Percentiles rank a stretch among this genome's conserved stretches.
Evolutionary conservation across 192 early-diverging fungal genomes (phyloP).

Genomic region (Umbelopsis vinacea): DNA sequence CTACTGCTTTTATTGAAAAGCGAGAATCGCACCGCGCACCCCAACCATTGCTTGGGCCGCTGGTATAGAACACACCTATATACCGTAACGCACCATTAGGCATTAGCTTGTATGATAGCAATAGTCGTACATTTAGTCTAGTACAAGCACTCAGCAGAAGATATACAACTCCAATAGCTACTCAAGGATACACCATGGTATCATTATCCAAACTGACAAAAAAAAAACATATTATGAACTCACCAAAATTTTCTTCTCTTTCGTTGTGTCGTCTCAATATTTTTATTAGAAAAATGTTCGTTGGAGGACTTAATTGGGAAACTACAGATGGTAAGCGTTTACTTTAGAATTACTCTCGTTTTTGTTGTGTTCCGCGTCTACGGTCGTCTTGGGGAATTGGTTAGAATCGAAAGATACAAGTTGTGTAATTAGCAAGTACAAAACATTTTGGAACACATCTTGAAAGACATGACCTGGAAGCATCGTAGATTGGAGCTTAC

Average conservation of each 20-base stretch:
- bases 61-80: too few relatives aligned
- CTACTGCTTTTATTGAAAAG: too few relatives aligned
- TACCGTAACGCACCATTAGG: not conserved
- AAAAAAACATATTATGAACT: slow-evolving; percentile 18
- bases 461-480: too few relatives aligned
- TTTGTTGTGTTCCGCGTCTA: not conserved
- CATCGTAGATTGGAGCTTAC: not conserved
- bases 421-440: slow-evolving; percentile 28
- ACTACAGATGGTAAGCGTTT: slow-evolving; percentile 78
- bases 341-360: not conserved
- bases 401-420: not conserved
- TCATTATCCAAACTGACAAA: slow-evolving; percentile 15
- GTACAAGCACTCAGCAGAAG: slow-evolving; percentile 16
- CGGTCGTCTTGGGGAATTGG: not conserved
- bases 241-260: slow-evolving; percentile 22
- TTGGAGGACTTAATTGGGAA: slow-evolving; percentile 83
- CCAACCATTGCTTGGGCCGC: too few relatives aligned
- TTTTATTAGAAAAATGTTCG: slow-evolving; percentile 73
- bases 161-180: slow-evolving; percentile 15
- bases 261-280: slow-evolving; percentile 13
- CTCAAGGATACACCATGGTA: slow-evolving; percentile 25
- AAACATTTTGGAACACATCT: slow-evolving; percentile 21
- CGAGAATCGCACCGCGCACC: too few relatives aligned
- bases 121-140: slow-evolving; percentile 21
- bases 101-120: slow-evolving; percentile 15